Evolutionary conservation across 2,329 filamentous ascomycete species (phyloP), one percentile per base, ranked within the genome.

Genomic region (Bipolaris gigantea): DNA sequence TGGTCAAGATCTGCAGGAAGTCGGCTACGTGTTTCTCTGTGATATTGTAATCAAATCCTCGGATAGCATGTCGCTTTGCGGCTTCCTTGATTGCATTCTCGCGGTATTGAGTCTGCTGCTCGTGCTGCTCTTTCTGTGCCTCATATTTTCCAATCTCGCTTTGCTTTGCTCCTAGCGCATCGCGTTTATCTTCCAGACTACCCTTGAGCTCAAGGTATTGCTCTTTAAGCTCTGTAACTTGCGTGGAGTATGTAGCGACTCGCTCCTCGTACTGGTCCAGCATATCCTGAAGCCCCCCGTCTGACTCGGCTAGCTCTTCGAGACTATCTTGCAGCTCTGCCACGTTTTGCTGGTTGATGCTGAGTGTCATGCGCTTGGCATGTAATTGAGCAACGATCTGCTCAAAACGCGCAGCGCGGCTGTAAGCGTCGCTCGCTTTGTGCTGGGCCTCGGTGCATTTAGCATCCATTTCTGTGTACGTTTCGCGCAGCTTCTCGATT

Each of bases 111-210:
- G 96, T 72, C 61, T 97, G 89, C 4, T 88, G 85, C 69, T 97
- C 90, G 69, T 94, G 90, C 65, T 89, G 90, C 57, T 90, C 88
- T 76, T 93, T 92, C 69, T 96, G 88, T 2, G 92, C 93, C 73
- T 94, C 85, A 63, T 88, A 86, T 62, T 88, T 90, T 39, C 93
- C 93, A 63, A 85, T 82, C 63, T 92, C 88, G 1, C 71, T 78
- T 55, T 82, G 78, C 61, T 82, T 81, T n/a, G 59, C 58, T 46
- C 76, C 78, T 11, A 79, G 67, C 7, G 67, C 59, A 15, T 66
- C 57, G 2, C 82, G 80, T 43, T 71, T 74, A 3, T 73, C 66
- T 51, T 83, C 76, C 2, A 86, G 77, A 25, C 77, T 75, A 23
- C 78, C 69, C 52, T 77, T 77, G n/a, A 95, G 79, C 21, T 88